A percentile compares a stretch with the other conserved stretches of the same genome.
Evolutionary conservation across 2,329 filamentous ascomycete genomes (phyloP).

Genomic region (Pseudopithomyces maydicus): DNA sequence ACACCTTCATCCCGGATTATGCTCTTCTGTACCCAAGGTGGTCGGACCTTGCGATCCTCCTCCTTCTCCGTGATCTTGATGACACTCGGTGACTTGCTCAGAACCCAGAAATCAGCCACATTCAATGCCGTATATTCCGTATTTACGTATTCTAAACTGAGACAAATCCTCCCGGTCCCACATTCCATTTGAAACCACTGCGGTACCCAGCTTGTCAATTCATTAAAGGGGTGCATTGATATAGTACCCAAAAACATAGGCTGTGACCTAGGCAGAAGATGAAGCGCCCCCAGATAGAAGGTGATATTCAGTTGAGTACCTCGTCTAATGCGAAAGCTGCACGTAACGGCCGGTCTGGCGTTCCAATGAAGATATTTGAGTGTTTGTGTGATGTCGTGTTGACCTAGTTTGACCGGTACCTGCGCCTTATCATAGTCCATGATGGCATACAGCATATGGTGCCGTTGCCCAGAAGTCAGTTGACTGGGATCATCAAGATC

Average conservation of each 20-base stretch:
- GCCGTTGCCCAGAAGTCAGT: not conserved
- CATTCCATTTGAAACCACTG: not conserved
- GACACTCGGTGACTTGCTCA: not conserved
- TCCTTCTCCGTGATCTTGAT: not conserved
- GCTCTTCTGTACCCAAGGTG: not conserved
- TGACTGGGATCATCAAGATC: not conserved
- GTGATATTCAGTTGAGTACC: not conserved
- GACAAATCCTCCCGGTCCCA: not conserved
- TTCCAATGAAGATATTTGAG: not conserved
- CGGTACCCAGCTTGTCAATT: not conserved
- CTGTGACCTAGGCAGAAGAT: not conserved
- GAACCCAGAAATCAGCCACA: not conserved
- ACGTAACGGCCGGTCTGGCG: not conserved
- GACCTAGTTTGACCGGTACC: not conserved
- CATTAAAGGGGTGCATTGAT: not conserved
- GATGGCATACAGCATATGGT: not conserved
- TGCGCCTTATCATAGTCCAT: not conserved
- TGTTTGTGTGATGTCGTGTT: not conserved
- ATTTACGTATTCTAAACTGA: not conserved
- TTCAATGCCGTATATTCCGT: not conserved
- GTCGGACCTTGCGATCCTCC: not conserved
- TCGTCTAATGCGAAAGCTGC: not conserved
- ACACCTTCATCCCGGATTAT: not conserved
- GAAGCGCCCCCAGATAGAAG: not conserved
- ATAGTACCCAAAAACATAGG: not conserved